Base-by-base conservation (phyloP, 305 asterid species). In the Fraxinus sp. region DNA sequence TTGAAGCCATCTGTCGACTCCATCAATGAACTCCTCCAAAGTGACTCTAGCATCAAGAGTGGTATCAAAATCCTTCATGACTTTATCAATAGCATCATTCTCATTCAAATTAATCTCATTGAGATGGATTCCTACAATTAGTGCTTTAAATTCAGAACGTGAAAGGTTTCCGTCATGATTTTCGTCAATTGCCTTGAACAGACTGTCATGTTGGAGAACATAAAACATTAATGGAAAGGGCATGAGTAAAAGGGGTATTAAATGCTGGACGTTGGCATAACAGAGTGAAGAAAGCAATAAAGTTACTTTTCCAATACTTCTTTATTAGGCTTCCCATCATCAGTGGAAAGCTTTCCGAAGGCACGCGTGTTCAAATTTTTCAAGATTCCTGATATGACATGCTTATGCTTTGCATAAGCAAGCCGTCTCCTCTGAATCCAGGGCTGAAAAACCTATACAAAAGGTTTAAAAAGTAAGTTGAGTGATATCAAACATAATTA, bases 371-470 rank as follows among this genome's bases (percentile, higher is more conserved):
- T 91, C 83, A 96, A 80, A 80, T 93, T 90, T 87, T 86, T 89
- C 80, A 96, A 83, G 88, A 96, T 86, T 72, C 98, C 98, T 2
- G 99, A 91, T 75, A 93, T 90, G 79, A 96, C 91, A 82, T 90
- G 98, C 89, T 91, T 92, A 84, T 93, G 97, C 91, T 92, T 91
- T 77, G 89, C 90, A 81, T 66, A 94, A 77, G 90, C 95, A 82
- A 96, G 91, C 24, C 92, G 90, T 81, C 99, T 93, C 87, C 86
- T 90, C 80, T 96, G 99, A 80, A 96, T 89, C 97, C 91, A 86
- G 11, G 99, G 99, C 87, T 93, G 97, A 85, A 94, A 92, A 3
- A 96, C 96, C 99, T 96, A 92, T 78, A 85, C 33, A 64, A 81
- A 37, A 80, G 82, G 78, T 81, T 77, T 59, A 71, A 62, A 26